These are phyloP conservation scores for Metschnikowia orientalis DNA, from an alignment of 805 yeast species.

Conservation along the genomic window DNA sequence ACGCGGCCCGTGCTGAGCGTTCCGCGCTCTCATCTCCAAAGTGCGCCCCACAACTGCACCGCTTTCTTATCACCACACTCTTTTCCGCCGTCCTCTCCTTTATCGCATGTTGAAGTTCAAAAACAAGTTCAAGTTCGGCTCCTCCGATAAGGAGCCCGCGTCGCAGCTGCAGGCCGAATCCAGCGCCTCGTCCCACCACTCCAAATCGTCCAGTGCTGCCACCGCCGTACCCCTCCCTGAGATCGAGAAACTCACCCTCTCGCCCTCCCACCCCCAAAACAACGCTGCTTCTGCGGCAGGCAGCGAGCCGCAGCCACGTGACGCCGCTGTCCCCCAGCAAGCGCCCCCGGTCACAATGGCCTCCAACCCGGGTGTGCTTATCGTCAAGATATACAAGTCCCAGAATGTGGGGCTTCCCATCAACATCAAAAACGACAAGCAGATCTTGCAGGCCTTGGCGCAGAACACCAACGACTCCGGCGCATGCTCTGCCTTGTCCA, in stretches of 20 bases:
- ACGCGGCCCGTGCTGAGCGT: too few species aligned
- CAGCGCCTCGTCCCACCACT: conserved; percentile 1
- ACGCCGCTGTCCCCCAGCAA: too few species aligned
- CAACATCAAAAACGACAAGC: conserved; percentile 59
- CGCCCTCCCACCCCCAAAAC: conserved; percentile 4
- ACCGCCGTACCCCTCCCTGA: conserved; percentile 4
- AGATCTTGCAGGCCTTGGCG: conserved; percentile 61
- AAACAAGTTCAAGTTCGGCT: conserved; percentile 27
- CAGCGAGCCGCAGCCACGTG: conserved; percentile 4
- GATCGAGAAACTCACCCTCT: too few species aligned
- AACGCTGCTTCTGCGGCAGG: conserved; percentile 8
- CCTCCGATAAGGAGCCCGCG: conserved; percentile 16
- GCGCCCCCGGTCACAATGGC: conserved; percentile 15
- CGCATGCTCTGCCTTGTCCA: conserved; percentile 9
- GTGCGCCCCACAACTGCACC: background rate
- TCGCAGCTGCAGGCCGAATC: conserved; percentile 1
- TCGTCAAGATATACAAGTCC: conserved; percentile 72
- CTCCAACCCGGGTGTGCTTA: conserved; percentile 62
- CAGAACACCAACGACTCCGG: conserved; percentile 40
- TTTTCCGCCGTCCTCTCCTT: background rate
- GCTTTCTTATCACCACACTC: background rate
- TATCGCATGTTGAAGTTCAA: conserved; percentile 28
- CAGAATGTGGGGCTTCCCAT: conserved; percentile 67
- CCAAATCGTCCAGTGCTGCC: conserved; percentile 2
- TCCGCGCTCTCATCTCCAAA: too few species aligned